Conservation (phyloP, 495 filamentous ascomycete species). For the Penicillium roqueforti region DNA sequence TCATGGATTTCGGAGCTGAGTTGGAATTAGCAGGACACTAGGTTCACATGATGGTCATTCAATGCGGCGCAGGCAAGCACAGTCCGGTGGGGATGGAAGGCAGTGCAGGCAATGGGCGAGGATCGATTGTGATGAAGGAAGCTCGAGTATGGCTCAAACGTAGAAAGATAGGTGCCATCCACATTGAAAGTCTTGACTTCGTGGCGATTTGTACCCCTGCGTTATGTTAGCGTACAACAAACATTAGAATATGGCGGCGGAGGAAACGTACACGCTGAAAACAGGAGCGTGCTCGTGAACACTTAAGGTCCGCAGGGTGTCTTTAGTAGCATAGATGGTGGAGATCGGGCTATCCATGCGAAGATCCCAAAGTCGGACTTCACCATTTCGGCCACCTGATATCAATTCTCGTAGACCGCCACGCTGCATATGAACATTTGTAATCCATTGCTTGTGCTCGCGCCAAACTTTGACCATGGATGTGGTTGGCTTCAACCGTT, state of each 20-base stretch:
- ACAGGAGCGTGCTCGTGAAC: conserved; percentile 97
- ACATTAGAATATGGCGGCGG: background rate
- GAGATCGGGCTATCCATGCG: conserved; percentile 71
- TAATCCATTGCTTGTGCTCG: conserved; percentile 90
- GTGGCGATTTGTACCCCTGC: conserved; percentile 80
- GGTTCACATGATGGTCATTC: conserved; percentile 46
- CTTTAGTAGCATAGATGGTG: conserved; percentile 69
- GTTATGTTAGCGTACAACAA: conserved; percentile 11
- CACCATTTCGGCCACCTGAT: conserved; percentile 81
- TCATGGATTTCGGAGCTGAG: conserved; percentile 2
- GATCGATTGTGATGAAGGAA: conserved; percentile 76
- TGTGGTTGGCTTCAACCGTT: conserved; percentile 71
- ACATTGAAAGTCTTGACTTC: conserved; percentile 90
- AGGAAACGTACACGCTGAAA: conserved; percentile 77
- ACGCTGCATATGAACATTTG: conserved; percentile 93
- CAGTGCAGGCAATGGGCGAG: conserved; percentile 77
- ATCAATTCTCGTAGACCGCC: conserved; percentile 88
- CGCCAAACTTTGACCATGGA: conserved; percentile 96
- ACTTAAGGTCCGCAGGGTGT: conserved; percentile 77
- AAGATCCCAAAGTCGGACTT: conserved; percentile 95
- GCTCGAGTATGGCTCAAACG: conserved; percentile 80
- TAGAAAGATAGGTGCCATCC: conserved; percentile 68
- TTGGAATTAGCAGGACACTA: conserved; percentile 40
- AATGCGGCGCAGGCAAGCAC: conserved; percentile 75
- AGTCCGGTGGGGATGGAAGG: conserved; percentile 95